Conservation (phyloP, 768 basidiomycete species). For the Gautieria morchelliformis region DNA sequence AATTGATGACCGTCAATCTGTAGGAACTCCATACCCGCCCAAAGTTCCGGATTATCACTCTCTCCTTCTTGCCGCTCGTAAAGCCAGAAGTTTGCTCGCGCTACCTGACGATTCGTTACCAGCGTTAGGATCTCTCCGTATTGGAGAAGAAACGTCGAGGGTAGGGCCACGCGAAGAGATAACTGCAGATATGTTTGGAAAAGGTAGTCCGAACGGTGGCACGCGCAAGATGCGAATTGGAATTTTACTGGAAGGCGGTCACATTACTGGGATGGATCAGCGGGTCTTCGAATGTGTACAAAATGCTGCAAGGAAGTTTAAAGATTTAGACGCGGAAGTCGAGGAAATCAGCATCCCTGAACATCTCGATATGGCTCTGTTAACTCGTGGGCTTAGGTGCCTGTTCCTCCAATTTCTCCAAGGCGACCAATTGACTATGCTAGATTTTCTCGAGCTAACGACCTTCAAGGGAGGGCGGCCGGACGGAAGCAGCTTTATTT, state of each 20-base stretch:
- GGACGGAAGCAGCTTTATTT: slow-evolving; percentile 25
- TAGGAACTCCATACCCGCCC: slow-evolving; percentile 24
- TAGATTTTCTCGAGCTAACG: slow-evolving; percentile 13
- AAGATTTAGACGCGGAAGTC: slow-evolving; percentile 29
- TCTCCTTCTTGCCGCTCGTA: slow-evolving; percentile 14
- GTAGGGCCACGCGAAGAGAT: too few relatives aligned
- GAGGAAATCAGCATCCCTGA: slow-evolving; percentile 32
- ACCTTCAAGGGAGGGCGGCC: slow-evolving; percentile 13
- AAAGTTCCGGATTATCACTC: slow-evolving; percentile 25
- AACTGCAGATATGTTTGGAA: not conserved
- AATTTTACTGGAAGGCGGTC: slow-evolving; percentile 30
- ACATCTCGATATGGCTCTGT: slow-evolving; percentile 18
- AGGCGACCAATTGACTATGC: not conserved
- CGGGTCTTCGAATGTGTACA: slow-evolving; percentile 26
- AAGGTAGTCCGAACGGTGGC: slow-evolving; percentile 11
- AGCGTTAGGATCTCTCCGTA: not conserved
- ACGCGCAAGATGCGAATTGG: slow-evolving; percentile 30
- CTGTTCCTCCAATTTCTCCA: not conserved
- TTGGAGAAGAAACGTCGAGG: not conserved
- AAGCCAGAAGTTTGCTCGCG: slow-evolving; percentile 1
- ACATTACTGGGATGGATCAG: slow-evolving; percentile 24
- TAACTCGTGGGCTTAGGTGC: slow-evolving; percentile 7
- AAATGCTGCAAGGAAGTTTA: slow-evolving; percentile 25
- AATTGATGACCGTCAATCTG: slow-evolving; percentile 31
- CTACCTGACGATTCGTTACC: not conserved